A percentile compares a stretch with the other conserved stretches of the same genome.
Conservation (phyloP, 2,329 filamentous ascomycete species). For the Epichloe uncinata region DNA sequence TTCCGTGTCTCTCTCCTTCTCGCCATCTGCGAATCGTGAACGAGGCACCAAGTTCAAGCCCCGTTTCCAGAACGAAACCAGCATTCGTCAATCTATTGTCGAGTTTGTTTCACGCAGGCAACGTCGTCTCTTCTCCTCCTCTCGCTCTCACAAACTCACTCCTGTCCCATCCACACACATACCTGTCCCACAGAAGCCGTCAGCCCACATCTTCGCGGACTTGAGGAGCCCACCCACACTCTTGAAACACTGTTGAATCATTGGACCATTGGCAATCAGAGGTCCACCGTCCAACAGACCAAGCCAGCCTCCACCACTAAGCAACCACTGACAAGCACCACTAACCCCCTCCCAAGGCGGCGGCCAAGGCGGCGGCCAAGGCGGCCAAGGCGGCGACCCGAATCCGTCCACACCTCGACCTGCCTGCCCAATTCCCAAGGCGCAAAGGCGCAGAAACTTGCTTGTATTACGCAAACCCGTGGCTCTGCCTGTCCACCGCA, state of each 20-base stretch:
- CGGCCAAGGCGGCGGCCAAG: no score
- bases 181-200: not conserved
- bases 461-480: conserved; percentile 13
- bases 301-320: conserved; percentile 2
- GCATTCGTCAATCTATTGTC: not conserved
- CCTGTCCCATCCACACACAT: no score
- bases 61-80: no score
- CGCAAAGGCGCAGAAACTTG: conserved; percentile 5
- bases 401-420: conserved; percentile 7
- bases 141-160: not conserved
- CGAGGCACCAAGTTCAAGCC: no score
- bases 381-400: not conserved
- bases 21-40: no score
- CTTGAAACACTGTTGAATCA: not conserved
- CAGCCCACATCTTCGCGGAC: not conserved
- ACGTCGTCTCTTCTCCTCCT: not conserved
- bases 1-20: no score
- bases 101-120: not conserved
- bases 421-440: conserved; percentile 6
- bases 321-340: no score
- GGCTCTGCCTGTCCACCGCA: conserved; percentile 8
- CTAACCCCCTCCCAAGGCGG: not conserved
- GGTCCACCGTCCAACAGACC: not conserved
- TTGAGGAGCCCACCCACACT: not conserved
- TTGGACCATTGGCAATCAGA: not conserved